Base-by-base conservation (phyloP, 73 alveolate genomes). In the Effrenium voratum region DNA sequence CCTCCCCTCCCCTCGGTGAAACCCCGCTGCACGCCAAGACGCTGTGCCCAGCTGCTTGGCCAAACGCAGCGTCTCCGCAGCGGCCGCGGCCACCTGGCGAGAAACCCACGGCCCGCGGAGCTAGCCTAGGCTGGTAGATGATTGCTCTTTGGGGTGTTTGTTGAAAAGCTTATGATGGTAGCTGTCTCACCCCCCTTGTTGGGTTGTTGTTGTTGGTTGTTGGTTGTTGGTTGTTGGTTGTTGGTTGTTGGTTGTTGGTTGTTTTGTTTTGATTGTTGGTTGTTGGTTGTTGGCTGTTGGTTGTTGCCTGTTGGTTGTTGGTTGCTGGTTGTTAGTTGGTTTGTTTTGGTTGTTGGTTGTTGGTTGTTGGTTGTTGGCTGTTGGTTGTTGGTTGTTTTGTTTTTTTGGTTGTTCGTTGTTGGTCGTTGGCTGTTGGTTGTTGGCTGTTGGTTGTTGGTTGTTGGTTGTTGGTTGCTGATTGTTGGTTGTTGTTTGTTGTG, bases 1-100 rank as follows among this genome's bases (percentile, higher is more conserved):
- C n/a, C n/a, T n/a, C n/a, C n/a, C n/a, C n/a, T n/a, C n/a, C n/a
- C n/a, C n/a, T n/a, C n/a, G n/a, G n/a, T n/a, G n/a, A n/a, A n/a
- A n/a, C n/a, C n/a, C n/a, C n/a, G n/a, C n/a, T n/a, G n/a, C n/a
- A n/a, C n/a, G 76, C 87, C 30, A 63, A 1, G 43, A 63, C 41
- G 36, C 95, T 26, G 95, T 87, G 32, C 95, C 95, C 49, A 87
- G 57, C 72, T 87, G 95, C 95, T 87, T 87, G 32, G 95, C 95
- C 73, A 87, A 63, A 15, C 95, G 95, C 95, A 87, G 47, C 46
- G 95, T 87, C 95, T 87, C 95, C 16, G 95, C 84, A 3, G 95
- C 95, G 10, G 95, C 95, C 28, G 95, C n/a, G 84, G 95, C 95
- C 34, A 87, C 95, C 95, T 85, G 63, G 49, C 52, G 10, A 68